Conservation (phyloP, 139 green algal genomes). For the Chlamydomonas sphaeroides region DNA sequence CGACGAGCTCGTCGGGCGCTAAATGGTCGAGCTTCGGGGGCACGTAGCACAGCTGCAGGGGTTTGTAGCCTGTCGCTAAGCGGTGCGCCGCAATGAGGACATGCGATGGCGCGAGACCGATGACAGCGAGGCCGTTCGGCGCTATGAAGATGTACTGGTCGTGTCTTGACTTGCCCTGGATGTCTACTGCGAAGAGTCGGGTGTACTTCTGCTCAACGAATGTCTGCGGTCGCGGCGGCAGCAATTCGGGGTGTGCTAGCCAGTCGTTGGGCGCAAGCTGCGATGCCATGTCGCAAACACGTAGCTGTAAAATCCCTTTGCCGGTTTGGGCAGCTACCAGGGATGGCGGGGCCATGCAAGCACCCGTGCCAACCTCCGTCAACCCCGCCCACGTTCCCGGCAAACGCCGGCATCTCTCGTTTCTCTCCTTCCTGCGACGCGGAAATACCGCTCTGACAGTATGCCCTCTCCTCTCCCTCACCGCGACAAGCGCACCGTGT, state of each 20-base stretch:
- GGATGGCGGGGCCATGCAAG: too few species aligned
- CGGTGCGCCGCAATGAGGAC: slow-evolving; percentile 31
- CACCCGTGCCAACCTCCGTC: too few species aligned
- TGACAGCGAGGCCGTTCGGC: slow-evolving; percentile 40
- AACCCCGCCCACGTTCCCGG: too few species aligned
- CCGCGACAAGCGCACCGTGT: too few species aligned
- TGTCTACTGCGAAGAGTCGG: slow-evolving; percentile 35
- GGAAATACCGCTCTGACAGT: too few species aligned
- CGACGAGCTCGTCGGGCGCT: slow-evolving; percentile 4
- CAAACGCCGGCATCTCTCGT: too few species aligned
- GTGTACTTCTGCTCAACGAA: slow-evolving; percentile 24
- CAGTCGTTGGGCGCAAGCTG: slow-evolving; percentile 28
- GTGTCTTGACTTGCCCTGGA: background rate
- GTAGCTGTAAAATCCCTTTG: too few species aligned
- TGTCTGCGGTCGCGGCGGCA: slow-evolving; percentile 20
- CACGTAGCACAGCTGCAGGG: background rate
- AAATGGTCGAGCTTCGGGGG: background rate
- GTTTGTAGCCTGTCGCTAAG: background rate
- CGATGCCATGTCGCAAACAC: too few species aligned
- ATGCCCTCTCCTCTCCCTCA: too few species aligned
- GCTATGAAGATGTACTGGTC: slow-evolving; percentile 50
- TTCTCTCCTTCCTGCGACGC: too few species aligned
- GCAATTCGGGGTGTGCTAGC: slow-evolving; percentile 23
- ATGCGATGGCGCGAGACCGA: slow-evolving; percentile 47
- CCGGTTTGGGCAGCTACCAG: too few species aligned